Evolutionary conservation across 495 filamentous ascomycete genomes (phyloP).

Genomic region (Hyaloscypha variabilis): DNA sequence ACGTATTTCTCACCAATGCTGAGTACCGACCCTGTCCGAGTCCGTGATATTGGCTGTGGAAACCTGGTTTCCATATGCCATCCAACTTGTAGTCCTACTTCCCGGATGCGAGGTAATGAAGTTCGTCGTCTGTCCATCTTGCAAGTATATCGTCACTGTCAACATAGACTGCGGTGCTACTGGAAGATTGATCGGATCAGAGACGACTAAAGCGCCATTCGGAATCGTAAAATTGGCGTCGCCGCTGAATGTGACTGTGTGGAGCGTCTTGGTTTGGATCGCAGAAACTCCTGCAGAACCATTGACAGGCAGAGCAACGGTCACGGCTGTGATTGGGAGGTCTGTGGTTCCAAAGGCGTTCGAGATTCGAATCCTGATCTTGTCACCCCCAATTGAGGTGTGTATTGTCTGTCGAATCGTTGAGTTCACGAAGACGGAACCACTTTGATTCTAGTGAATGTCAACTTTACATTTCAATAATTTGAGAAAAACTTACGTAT

Average conservation of each 20-base stretch:
- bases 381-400: conserved; percentile 54
- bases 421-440: conserved; percentile 46
- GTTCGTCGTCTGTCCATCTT: conserved; percentile 55
- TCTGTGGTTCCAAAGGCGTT: conserved; percentile 68
- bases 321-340: conserved; percentile 61
- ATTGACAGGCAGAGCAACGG: conserved; percentile 54
- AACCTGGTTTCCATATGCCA: conserved; percentile 56
- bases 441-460: conserved; percentile 27
- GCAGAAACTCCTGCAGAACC: conserved; percentile 44
- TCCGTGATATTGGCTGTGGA: conserved; percentile 47
- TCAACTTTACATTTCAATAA: neutral
- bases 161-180: conserved; percentile 51
- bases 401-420: conserved; percentile 71
- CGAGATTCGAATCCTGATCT: conserved; percentile 64
- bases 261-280: conserved; percentile 53
- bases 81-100: conserved; percentile 65
- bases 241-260: conserved; percentile 59
- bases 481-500: conserved; percentile 49
- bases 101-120: conserved; percentile 69
- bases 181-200: conserved; percentile 63
- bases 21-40: conserved; percentile 34
- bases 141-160: conserved; percentile 61
- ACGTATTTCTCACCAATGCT: conserved; percentile 46
- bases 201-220: conserved; percentile 58
- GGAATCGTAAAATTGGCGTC: conserved; percentile 54